Conservation (phyloP, 495 filamentous ascomycete species). For the Astrocystis sublimbata region DNA sequence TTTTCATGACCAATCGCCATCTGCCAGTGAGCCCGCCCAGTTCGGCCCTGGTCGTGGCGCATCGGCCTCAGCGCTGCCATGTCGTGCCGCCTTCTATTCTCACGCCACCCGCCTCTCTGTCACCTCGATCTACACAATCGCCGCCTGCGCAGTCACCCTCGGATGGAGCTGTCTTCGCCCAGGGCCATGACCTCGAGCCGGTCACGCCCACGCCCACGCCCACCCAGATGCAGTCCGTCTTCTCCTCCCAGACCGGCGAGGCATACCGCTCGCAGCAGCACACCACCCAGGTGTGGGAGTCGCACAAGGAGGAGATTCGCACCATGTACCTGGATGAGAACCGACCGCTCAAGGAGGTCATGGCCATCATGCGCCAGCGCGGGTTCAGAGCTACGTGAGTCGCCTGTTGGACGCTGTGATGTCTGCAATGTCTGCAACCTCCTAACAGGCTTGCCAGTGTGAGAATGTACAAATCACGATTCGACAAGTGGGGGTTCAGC, state of each 20-base stretch:
- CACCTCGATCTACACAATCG: slow-evolving; percentile 16
- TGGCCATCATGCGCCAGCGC: slow-evolving; percentile 38
- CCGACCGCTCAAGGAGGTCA: slow-evolving; percentile 37
- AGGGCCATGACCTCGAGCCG: slow-evolving; percentile 23
- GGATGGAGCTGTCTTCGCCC: slow-evolving; percentile 16
- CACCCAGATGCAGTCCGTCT: slow-evolving; percentile 34
- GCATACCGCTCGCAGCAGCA: slow-evolving; percentile 35
- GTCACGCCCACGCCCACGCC: slow-evolving; percentile 25
- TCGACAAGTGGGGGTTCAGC: slow-evolving; percentile 38
- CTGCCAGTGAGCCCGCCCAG: slow-evolving; percentile 12
- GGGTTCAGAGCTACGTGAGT: slow-evolving; percentile 41
- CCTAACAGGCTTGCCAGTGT: slow-evolving; percentile 25
- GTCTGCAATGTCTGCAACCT: slow-evolving; percentile 7
- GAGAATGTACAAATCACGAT: slow-evolving; percentile 38
- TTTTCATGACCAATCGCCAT: slow-evolving; percentile 15
- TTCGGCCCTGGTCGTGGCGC: slow-evolving; percentile 11
- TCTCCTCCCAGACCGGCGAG: slow-evolving; percentile 36
- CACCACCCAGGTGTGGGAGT: slow-evolving; percentile 35
- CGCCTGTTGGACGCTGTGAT: background rate
- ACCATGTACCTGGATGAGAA: slow-evolving; percentile 37
- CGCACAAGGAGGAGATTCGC: slow-evolving; percentile 37
- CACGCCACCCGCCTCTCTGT: slow-evolving; percentile 16
- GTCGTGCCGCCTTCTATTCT: slow-evolving; percentile 11
- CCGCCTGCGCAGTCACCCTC: slow-evolving; percentile 25
- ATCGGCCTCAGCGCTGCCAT: slow-evolving; percentile 15